phyloP scores from a whole-genome alignment of 805 yeast genomes.

The Spathaspora arborariae region DNA sequence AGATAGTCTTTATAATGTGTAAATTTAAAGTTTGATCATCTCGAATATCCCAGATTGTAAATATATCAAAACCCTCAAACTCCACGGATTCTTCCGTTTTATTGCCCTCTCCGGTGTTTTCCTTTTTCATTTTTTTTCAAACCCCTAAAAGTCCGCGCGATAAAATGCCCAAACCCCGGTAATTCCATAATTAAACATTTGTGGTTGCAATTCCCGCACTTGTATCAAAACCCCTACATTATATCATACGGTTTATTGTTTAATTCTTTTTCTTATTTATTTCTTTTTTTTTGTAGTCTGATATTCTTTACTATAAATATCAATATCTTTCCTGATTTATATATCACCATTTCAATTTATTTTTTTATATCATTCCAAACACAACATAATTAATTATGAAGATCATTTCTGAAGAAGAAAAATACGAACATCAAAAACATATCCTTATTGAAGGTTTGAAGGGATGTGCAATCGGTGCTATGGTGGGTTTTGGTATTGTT shows the following conservation, averaged over 20 bases:
- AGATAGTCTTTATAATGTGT: too few relatives aligned
- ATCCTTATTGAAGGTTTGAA: slow-evolving; percentile 58
- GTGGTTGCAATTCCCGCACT: slow-evolving; percentile 1
- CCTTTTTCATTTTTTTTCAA: background rate
- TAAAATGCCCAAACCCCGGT: background rate
- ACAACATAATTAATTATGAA: slow-evolving; percentile 47
- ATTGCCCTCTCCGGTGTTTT: background rate
- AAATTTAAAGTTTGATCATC: too few relatives aligned
- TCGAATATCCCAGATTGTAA: too few relatives aligned
- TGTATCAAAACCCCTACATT: background rate
- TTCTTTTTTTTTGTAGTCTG: background rate
- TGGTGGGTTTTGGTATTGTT: slow-evolving; percentile 52
- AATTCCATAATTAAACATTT: background rate
- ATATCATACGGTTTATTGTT: background rate
- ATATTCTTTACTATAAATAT: background rate
- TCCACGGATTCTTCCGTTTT: background rate
- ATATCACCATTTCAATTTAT: background rate
- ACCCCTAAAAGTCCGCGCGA: background rate
- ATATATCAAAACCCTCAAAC: background rate
- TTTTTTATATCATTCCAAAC: background rate
- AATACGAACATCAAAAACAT: slow-evolving; percentile 58
- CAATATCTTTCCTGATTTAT: background rate
- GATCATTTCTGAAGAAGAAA: slow-evolving; percentile 61
- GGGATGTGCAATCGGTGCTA: slow-evolving; percentile 56
- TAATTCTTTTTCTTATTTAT: background rate